These are phyloP conservation scores for Suillus ampliporus DNA, from an alignment of 768 basidiomycete species.

Conservation along the genomic window DNA sequence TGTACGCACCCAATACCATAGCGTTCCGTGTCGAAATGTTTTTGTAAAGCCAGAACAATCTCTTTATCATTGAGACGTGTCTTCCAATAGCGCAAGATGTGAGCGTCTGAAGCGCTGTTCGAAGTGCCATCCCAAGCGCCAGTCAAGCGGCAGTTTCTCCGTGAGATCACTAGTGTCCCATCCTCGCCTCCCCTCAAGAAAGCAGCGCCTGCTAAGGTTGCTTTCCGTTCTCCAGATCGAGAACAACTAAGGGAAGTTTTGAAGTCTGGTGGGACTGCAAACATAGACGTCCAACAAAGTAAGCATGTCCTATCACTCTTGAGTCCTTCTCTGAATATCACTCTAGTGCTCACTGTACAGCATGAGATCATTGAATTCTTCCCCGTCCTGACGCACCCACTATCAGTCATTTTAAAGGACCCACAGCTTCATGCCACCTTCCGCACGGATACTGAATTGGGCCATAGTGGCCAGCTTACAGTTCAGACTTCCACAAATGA, in stretches of 20 bases:
- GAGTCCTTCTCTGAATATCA: too few relatives aligned
- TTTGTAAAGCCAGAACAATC: too few relatives aligned
- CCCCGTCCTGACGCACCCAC: background rate
- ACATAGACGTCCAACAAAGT: background rate
- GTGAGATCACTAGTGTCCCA: background rate
- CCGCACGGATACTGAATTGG: background rate
- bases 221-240: background rate
- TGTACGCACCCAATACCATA: too few relatives aligned
- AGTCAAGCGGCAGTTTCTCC: background rate
- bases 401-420: background rate
- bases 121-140: background rate
- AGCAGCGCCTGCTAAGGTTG: background rate
- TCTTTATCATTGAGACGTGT: too few relatives aligned
- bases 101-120: background rate
- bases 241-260: background rate
- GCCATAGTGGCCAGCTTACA: background rate
- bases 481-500: background rate
- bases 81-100: too few relatives aligned
- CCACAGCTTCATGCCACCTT: background rate
- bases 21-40: too few relatives aligned
- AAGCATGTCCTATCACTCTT: background rate
- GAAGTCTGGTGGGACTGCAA: background rate
- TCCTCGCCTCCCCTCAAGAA: background rate
- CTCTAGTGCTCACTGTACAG: too few relatives aligned
- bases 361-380: too few relatives aligned